Base-by-base conservation (phyloP, 768 basidiomycete species). In the Pleurotus giganteus region DNA sequence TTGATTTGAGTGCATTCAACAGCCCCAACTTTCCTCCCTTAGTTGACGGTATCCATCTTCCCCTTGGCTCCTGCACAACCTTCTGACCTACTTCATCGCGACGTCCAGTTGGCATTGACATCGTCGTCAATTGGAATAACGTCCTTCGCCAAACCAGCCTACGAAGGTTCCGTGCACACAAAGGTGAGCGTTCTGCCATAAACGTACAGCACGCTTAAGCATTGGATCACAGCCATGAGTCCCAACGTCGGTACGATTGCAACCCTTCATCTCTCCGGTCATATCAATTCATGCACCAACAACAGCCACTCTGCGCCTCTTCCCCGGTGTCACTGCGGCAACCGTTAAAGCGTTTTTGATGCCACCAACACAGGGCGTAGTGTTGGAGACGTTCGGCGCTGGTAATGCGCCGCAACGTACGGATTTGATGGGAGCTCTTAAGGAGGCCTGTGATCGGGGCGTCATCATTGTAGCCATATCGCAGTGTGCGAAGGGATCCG, bases 401-500 rank as follows among this genome's bases (percentile, higher is more conserved):
- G 95, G 95, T 0, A 98, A 98, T 69, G 91, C 93, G 8, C 94
- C 95, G 0, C 87, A 92, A 61, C 80, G 90, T 11, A 56, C 77
- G 45, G 93, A 94, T 60, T 71, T 97, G 17, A 79, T 90, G 65
- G 68, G 78, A n/a, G 86, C 84, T 0, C 75, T 97, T 55, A 85
- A 84, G 59, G 85, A 89, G 54, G 93, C 94, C 2, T 91, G 89
- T 58, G 82, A 87, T 54, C 81, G 88, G 1, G 93, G 91, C 8
- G 80, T 95, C 2, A 83, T 96, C 50, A 82, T 98, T 45, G 92
- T 98, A 34, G 91, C 94, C 9, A 94, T 97, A 47, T 86, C 92
- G 0, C 95, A 98, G 63, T 97, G 95, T 65, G 65, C 84, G 13
- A 93, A 87, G 66, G 95, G 95, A 6, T 79, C 87, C 3, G 94